phyloP scores from a whole-genome alignment of 345 rosid species.

The Streptanthus diversifolius region DNA sequence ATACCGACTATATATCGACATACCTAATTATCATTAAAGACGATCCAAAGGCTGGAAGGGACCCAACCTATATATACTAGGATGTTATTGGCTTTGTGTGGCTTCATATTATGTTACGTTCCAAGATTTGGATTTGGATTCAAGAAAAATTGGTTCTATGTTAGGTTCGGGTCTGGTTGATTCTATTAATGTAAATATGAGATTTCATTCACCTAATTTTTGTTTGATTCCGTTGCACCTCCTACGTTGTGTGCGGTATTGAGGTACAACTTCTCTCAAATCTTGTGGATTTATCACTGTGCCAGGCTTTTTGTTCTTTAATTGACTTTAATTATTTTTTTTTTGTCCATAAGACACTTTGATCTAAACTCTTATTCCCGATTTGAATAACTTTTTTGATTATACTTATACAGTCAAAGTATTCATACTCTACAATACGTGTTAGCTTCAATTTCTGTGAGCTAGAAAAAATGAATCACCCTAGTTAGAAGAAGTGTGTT shows the following conservation, averaged over 20 bases:
- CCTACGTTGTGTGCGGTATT: neutral
- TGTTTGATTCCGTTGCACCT: neutral
- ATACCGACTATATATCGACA: neutral
- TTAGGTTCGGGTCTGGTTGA: conserved; percentile 7
- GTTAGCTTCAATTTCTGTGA: neutral
- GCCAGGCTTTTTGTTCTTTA: neutral
- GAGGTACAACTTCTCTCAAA: neutral
- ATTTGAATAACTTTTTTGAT: neutral
- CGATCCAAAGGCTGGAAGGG: conserved; percentile 6
- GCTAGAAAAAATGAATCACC: neutral
- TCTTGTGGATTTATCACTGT: neutral
- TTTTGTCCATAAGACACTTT: neutral
- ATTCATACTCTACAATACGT: neutral
- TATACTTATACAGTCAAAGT: neutral
- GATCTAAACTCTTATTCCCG: neutral
- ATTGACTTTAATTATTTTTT: neutral
- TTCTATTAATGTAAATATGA: neutral
- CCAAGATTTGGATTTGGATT: neutral
- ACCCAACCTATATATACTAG: conserved; percentile 20
- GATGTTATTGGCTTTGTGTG: conserved; percentile 30
- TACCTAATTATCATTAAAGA: conserved; percentile 12
- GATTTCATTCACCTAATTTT: neutral
- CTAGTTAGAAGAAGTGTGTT: neutral
- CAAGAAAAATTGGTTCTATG: neutral
- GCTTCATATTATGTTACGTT: conserved; percentile 24